Base-by-base conservation (phyloP, 75 land plant genomes). In the Adiantum capillusveneris region DNA sequence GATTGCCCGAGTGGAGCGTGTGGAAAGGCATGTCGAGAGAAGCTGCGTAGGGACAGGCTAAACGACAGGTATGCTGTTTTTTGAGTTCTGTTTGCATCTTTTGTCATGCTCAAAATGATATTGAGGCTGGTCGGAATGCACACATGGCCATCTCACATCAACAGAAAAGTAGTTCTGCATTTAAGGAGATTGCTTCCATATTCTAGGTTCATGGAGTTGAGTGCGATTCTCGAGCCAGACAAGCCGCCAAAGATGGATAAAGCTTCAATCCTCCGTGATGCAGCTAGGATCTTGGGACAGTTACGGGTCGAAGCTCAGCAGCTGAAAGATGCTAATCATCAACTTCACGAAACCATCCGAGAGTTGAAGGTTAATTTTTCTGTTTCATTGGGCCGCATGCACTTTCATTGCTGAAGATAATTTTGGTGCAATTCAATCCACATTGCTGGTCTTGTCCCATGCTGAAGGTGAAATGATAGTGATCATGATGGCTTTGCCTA, bases 61-160 rank as follows among this genome's bases (percentile, higher is more conserved):
- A 84, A 84, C 72, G 84, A 84, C 54, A 81, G 79, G 88, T 67
- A 61, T 31, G 64, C n/a, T n/a, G n/a, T n/a, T n/a, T n/a, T n/a
- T n/a, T n/a, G n/a, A n/a, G n/a, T n/a, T n/a, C n/a, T n/a, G n/a
- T n/a, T n/a, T n/a, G n/a, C n/a, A n/a, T n/a, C n/a, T n/a, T n/a
- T n/a, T n/a, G n/a, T n/a, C n/a, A n/a, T n/a, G n/a, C n/a, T n/a
- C n/a, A n/a, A n/a, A n/a, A n/a, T n/a, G n/a, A n/a, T n/a, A n/a
- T n/a, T n/a, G n/a, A n/a, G n/a, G n/a, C n/a, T n/a, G n/a, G n/a
- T n/a, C n/a, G n/a, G n/a, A n/a, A n/a, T n/a, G n/a, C n/a, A n/a
- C n/a, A n/a, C n/a, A n/a, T n/a, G n/a, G n/a, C n/a, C n/a, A n/a
- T n/a, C n/a, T n/a, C n/a, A n/a, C n/a, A n/a, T n/a, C n/a, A n/a